Evolutionary conservation across 1,284 basidiomycete genomes (phyloP).

Genomic region (Apiotrichum sp.): DNA sequence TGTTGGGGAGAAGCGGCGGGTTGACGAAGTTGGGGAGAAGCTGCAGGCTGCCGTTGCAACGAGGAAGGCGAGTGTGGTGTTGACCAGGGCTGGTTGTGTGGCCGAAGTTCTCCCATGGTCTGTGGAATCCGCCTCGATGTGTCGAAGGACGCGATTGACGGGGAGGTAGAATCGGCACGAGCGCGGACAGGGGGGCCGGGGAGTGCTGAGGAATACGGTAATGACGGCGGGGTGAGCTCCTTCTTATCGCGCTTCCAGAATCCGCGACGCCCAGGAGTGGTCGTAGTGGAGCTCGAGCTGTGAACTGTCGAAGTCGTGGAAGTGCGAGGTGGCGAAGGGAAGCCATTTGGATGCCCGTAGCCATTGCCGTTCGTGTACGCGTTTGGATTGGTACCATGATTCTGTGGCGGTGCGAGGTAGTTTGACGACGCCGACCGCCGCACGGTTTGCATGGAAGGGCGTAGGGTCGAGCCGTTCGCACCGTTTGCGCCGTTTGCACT

Average conservation of each 20-base stretch:
- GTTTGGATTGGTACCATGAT: not conserved
- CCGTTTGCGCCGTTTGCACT: not conserved
- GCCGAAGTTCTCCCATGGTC: not conserved
- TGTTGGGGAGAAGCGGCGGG: not conserved
- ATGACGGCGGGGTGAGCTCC: not conserved
- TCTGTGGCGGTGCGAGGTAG: not conserved
- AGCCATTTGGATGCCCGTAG: not conserved
- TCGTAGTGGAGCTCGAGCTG: not conserved
- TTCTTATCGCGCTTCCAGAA: not conserved
- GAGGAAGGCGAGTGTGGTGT: not conserved
- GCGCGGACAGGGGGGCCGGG: not conserved
- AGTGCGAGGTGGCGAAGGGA: not conserved
- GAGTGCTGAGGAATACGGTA: not conserved
- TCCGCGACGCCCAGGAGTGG: not conserved
- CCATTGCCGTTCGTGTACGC: not conserved
- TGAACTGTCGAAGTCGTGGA: not conserved
- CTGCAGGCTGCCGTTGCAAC: not conserved
- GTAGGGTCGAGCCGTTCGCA: not conserved
- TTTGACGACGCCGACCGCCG: conserved; percentile 1
- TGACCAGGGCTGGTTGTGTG: not conserved
- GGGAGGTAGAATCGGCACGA: not conserved
- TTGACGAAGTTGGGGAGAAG: not conserved
- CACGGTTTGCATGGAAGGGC: not conserved
- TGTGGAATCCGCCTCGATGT: too few species aligned
- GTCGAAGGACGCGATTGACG: not conserved